Conservation (phyloP, 2,329 filamentous ascomycete genomes). For the Lojkania enalia region DNA sequence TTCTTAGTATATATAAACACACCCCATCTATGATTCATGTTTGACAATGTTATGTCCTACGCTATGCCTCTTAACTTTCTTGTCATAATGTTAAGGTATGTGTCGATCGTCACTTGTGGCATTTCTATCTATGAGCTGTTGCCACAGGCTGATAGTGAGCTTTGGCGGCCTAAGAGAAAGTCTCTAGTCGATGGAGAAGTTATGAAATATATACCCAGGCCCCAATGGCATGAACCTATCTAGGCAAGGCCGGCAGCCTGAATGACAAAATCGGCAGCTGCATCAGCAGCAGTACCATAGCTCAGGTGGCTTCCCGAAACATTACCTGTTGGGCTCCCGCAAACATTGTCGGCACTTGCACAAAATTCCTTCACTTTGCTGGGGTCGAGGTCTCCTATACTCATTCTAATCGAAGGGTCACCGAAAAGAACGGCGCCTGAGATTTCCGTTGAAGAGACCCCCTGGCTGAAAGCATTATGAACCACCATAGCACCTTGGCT, state of each 20-base stretch:
- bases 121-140: too few relatives aligned
- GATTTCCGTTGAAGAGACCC: slow-evolving; percentile 26
- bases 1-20: too few relatives aligned
- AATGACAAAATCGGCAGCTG: slow-evolving; percentile 33
- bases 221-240: too few relatives aligned
- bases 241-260: slow-evolving; percentile 26
- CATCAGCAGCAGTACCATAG: slow-evolving; percentile 32
- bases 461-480: slow-evolving; percentile 33
- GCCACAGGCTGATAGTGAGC: too few relatives aligned
- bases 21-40: too few relatives aligned
- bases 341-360: slow-evolving; percentile 28
- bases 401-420: slow-evolving; percentile 34
- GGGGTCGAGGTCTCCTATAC: slow-evolving; percentile 22
- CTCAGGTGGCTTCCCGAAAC: slow-evolving; percentile 33
- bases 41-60: too few relatives aligned
- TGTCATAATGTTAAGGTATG: too few relatives aligned
- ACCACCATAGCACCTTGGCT: slow-evolving; percentile 41
- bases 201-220: too few relatives aligned
- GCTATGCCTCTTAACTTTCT: too few relatives aligned
- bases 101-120: too few relatives aligned
- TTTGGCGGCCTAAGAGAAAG: too few relatives aligned
- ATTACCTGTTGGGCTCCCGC: slow-evolving; percentile 29
- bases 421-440: slow-evolving; percentile 34
- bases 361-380: slow-evolving; percentile 35
- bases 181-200: too few relatives aligned